A percentile compares a stretch with the other conserved stretches of the same genome.
These are phyloP conservation scores for Sarcodon aspratus DNA, from an alignment of 768 basidiomycete genomes.

Conservation along the genomic window DNA sequence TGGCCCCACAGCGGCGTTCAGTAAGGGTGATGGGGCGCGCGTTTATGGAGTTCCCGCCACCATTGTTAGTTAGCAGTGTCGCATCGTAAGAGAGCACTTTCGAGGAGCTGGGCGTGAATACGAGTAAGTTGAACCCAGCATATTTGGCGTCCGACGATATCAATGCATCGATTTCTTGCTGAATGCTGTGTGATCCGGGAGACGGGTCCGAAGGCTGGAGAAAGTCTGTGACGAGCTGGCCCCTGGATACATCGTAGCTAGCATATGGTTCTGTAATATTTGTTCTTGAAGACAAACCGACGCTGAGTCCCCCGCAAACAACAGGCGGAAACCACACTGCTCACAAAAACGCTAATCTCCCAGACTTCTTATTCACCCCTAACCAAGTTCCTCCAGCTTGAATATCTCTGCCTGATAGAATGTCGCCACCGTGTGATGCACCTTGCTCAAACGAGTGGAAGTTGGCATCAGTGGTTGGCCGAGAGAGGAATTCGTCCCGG, in stretches of 20 bases:
- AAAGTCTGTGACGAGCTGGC: constrained; percentile 56
- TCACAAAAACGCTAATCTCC: constrained; percentile 64
- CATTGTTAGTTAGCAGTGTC: constrained; percentile 55
- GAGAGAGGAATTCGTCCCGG: constrained; percentile 60
- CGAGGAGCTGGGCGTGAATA: constrained; percentile 34
- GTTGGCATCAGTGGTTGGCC: constrained; percentile 54
- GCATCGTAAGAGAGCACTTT: constrained; percentile 35
- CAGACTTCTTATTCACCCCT: constrained; percentile 46
- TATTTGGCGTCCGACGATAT: constrained; percentile 38
- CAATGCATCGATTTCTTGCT: constrained; percentile 36
- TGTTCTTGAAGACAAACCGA: constrained; percentile 36
- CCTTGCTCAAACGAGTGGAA: constrained; percentile 50
- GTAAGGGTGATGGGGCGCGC: constrained; percentile 37
- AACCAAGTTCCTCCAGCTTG: constrained; percentile 78
- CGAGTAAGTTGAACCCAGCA: constrained; percentile 75
- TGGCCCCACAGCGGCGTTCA: constrained; percentile 42
- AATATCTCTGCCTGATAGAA: constrained; percentile 69
- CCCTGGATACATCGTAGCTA: constrained; percentile 48
- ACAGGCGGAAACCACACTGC: constrained; percentile 16
- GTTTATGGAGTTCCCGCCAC: constrained; percentile 50
- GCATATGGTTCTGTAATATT: constrained; percentile 68
- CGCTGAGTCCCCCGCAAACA: too few species aligned
- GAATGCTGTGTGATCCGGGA: constrained; percentile 21
- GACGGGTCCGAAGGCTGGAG: constrained; percentile 38
- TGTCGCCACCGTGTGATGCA: constrained; percentile 15